Base-by-base conservation (phyloP, 345 rosid species). In the Aegle marmelos region DNA sequence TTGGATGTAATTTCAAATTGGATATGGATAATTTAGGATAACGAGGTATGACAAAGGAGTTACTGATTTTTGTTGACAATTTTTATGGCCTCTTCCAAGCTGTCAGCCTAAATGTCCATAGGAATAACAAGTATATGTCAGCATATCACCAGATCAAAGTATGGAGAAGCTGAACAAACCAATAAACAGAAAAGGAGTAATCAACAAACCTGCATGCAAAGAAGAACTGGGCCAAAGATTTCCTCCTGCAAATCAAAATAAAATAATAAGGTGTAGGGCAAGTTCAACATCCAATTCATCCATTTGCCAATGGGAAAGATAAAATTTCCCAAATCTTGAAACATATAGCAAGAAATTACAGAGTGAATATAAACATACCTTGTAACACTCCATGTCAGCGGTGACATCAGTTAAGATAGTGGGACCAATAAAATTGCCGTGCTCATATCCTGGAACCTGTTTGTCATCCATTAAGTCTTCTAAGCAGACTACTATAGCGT, bases 201-300 rank as follows among this genome's bases (percentile, higher is more conserved):
- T 30, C 63, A 79, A 82, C 80, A 71, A 36, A 93, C 99, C 91
- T 88, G 84, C 97, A 95, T 88, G 89, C 97, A 95, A 78, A 95
- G 85, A 64, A 95, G 97, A 87, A 95, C 99, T 0, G 99, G 99
- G 72, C 99, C 99, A 82, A 95, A 95, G 76, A 95, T 95, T 87
- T 95, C 99, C 87, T 95, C 99, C 99, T 95, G 89, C 83, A 83
- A 60, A 79, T 68, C 76, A 59, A 60, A 37, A 27, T 22, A 78
- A 14, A 53, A 36, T 27, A 75, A 74, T 82, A n/a, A 68, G 68
- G 25, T 50, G 50, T 34, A 24, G 45, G 8, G 30, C 22, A 45
- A 77, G 27, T 53, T 73, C 54, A 39, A 76, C 4, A 16, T 60
- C 30, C 8, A 28, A 11, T 53, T 72, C 13, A 4, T 57, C 67